phyloP scores from a whole-genome alignment of 1,284 basidiomycete species.

The Tilletia caries region DNA sequence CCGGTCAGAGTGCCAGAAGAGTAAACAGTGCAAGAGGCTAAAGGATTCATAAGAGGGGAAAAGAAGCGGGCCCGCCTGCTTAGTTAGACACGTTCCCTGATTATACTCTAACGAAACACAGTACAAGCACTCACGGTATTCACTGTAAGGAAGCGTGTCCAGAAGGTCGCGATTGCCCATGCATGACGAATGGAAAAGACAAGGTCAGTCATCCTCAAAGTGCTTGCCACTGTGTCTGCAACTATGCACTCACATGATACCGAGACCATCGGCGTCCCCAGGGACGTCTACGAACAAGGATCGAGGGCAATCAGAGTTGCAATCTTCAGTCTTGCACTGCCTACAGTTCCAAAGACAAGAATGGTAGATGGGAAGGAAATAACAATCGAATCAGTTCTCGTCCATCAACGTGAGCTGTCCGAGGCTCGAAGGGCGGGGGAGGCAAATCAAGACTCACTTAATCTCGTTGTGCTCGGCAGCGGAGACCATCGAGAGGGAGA shows the following conservation, averaged over 20 bases:
- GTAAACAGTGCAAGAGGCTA: neutral
- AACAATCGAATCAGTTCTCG: no score
- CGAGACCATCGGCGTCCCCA: neutral
- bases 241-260: neutral
- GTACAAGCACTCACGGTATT: neutral
- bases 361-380: neutral
- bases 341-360: neutral
- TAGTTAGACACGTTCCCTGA: neutral
- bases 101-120: neutral
- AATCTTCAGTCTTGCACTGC: neutral
- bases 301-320: neutral
- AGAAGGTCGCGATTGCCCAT: no score
- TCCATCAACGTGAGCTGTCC: no score
- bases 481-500: neutral
- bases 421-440: neutral
- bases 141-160: no score
- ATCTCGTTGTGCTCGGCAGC: neutral
- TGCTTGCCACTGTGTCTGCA: neutral
- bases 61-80: neutral
- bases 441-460: neutral
- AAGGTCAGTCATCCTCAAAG: neutral
- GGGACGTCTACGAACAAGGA: neutral
- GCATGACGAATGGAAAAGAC: no score
- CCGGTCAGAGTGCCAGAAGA: neutral
- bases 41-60: neutral